phyloP scores from a whole-genome alignment of 352 stramenopile species.

The Lagenidium giganteum region DNA sequence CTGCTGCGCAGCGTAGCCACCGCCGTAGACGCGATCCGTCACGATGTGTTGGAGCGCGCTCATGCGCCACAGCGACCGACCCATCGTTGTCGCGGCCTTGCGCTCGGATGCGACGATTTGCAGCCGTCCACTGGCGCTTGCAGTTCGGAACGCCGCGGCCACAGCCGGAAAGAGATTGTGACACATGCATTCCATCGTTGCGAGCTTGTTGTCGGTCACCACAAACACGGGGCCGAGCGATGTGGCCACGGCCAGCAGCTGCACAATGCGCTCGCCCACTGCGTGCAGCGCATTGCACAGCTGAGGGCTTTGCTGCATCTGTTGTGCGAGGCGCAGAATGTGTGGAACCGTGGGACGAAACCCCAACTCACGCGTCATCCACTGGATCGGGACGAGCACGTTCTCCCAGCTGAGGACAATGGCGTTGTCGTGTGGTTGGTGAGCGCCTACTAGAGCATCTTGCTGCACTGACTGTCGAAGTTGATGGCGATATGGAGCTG shows the following conservation, averaged over 20 bases:
- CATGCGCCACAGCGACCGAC: slow-evolving; percentile 9
- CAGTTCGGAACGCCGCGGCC: slow-evolving; percentile 9
- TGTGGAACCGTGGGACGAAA: slow-evolving; percentile 15
- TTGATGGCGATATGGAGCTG: no score
- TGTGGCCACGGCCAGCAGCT: slow-evolving; percentile 11
- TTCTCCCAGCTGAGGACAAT: slow-evolving; percentile 58
- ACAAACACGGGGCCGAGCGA: slow-evolving; percentile 13
- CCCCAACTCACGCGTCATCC: slow-evolving; percentile 28
- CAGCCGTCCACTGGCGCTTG: slow-evolving; percentile 2
- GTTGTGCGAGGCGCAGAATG: slow-evolving; percentile 14
- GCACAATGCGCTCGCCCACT: slow-evolving; percentile 10
- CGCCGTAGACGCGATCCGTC: slow-evolving; percentile 10
- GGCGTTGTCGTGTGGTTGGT: no score
- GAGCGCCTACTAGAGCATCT: no score
- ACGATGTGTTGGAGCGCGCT: slow-evolving; percentile 6
- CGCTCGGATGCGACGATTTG: slow-evolving; percentile 8
- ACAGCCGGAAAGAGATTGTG: slow-evolving; percentile 14
- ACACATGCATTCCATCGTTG: slow-evolving; percentile 15
- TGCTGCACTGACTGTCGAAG: no score
- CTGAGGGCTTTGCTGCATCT: slow-evolving; percentile 17
- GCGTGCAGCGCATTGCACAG: slow-evolving; percentile 11
- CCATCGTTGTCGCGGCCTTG: slow-evolving; percentile 2
- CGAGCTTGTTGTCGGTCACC: slow-evolving; percentile 12
- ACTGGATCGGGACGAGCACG: slow-evolving; percentile 35
- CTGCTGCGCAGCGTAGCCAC: slow-evolving; percentile 7